These are phyloP conservation scores for Ophiostoma perfectum DNA, from an alignment of 2,329 filamentous ascomycete species.

Conservation along the genomic window DNA sequence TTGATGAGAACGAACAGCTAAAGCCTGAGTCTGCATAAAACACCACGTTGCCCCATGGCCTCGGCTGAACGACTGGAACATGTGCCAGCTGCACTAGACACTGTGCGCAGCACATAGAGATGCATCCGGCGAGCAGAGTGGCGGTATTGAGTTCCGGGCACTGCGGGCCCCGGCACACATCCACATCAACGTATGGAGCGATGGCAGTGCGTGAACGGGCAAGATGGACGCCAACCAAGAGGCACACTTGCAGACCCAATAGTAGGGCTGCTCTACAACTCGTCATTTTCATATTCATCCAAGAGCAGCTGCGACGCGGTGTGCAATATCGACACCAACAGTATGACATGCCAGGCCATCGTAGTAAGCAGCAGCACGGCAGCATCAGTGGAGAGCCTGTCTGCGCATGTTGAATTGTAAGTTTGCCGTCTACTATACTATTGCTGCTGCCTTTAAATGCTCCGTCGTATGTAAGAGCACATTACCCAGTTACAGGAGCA, in stretches of 20 bases:
- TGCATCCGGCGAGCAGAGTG: background rate
- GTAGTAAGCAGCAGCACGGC: background rate
- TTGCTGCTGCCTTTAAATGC: background rate
- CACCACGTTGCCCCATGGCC: background rate
- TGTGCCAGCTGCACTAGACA: background rate
- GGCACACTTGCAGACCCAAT: constrained; percentile 56
- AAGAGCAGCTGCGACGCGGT: background rate
- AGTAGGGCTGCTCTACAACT: constrained; percentile 56
- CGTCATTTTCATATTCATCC: constrained; percentile 28
- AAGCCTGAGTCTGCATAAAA: background rate
- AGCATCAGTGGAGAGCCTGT: background rate
- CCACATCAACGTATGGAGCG: background rate
- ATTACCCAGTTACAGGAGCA: background rate
- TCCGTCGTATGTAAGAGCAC: background rate
- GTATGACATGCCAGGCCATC: background rate
- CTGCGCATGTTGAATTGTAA: background rate
- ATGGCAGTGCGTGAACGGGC: constrained; percentile 46
- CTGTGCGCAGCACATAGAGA: background rate
- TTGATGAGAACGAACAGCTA: background rate
- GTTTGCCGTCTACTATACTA: background rate
- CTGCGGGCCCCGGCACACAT: background rate
- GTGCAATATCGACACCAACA: background rate
- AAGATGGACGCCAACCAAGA: constrained; percentile 48
- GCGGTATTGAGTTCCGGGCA: background rate
- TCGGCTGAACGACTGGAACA: background rate